Evolutionary conservation across 768 basidiomycete genomes (phyloP), one percentile per base, ranked within the genome.

Genomic region (Rhizopogon roseolus): DNA sequence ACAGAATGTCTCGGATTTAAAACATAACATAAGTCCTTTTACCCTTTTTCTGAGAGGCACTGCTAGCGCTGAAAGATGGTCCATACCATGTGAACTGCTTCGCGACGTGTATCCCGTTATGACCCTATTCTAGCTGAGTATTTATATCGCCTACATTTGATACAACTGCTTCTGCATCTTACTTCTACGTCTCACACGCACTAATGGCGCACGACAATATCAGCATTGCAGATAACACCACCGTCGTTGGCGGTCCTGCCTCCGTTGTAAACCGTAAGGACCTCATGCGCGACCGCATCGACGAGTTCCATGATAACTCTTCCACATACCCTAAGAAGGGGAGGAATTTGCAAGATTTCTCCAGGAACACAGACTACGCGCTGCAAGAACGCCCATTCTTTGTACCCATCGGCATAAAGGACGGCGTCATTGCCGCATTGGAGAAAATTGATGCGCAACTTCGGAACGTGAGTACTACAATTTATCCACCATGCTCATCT

Each of bases 391-490:
- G 85, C 41, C 84, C 85, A 0, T 91, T 89, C 73, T 86, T 90
- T 59, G 76, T 92, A 44, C 76, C 72, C 2, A 88, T 92, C 53
- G 77, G 75, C 14, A 32, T 10, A 9, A 82, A 79, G 61, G 76
- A 76, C n/a, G 88, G 89, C 41, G 63, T 91, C 29, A 78, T 85
- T 54, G 76, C 68, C 32, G 91, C 91, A 8, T 66, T 93, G 37
- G 75, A 87, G 64, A 83, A 82, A 62, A 80, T 92, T 39, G 85
- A 93, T 60, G 52, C 52, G 41, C 82, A 89, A 63, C 76, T 93
- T 19, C 67, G 71, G 36, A 60, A 76, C 57, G 67, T 68, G 53
- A 38, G 87, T 84, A 57, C 41, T 69, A 55, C 32, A 6, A 11
- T 50, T 11, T 44, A 38, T 27, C n/a, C 1, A 10, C 9, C 25